Evolutionary conservation across 768 basidiomycete genomes (phyloP).

Genomic region (Tylopilus balloui): DNA sequence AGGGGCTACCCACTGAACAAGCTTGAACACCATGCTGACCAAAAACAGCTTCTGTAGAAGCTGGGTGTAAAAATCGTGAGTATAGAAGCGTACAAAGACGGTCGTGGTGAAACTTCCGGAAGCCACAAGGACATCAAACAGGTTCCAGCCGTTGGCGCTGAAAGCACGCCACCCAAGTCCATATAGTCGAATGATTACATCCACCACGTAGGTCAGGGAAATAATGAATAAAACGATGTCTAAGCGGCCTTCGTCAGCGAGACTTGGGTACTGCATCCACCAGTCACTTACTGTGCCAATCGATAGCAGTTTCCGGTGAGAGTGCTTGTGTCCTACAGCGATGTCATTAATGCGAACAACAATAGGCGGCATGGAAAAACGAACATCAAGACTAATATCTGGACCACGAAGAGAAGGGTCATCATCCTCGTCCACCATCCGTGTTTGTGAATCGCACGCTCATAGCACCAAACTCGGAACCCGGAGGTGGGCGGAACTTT

Average conservation of each 20-base stretch:
- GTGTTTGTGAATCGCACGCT: slow-evolving; percentile 85
- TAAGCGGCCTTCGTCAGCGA: slow-evolving; percentile 27
- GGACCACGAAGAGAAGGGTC: slow-evolving; percentile 78
- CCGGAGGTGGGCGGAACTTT: slow-evolving; percentile 47
- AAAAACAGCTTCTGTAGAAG: slow-evolving; percentile 89
- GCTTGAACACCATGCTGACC: slow-evolving; percentile 88
- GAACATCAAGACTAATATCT: slow-evolving; percentile 80
- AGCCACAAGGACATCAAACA: slow-evolving; percentile 82
- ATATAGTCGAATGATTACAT: slow-evolving; percentile 70
- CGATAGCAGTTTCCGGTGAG: slow-evolving; percentile 47
- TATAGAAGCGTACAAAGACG: slow-evolving; percentile 56
- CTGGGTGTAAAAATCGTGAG: slow-evolving; percentile 46
- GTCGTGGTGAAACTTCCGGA: slow-evolving; percentile 82
- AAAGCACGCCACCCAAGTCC: slow-evolving; percentile 85
- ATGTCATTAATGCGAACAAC: neutral
- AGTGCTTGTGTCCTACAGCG: slow-evolving; percentile 77
- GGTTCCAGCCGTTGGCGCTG: slow-evolving; percentile 85
- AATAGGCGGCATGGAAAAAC: slow-evolving; percentile 25
- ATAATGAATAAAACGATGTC: slow-evolving; percentile 75
- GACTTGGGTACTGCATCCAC: slow-evolving; percentile 1
- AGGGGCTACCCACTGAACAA: slow-evolving; percentile 82
- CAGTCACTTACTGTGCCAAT: slow-evolving; percentile 51
- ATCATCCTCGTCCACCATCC: slow-evolving; percentile 87
- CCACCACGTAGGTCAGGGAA: slow-evolving; percentile 67
- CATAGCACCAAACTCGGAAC: slow-evolving; percentile 82